Base-by-base conservation (phyloP, 2,329 filamentous ascomycete species). In the Coniochaeta pulveracea region DNA sequence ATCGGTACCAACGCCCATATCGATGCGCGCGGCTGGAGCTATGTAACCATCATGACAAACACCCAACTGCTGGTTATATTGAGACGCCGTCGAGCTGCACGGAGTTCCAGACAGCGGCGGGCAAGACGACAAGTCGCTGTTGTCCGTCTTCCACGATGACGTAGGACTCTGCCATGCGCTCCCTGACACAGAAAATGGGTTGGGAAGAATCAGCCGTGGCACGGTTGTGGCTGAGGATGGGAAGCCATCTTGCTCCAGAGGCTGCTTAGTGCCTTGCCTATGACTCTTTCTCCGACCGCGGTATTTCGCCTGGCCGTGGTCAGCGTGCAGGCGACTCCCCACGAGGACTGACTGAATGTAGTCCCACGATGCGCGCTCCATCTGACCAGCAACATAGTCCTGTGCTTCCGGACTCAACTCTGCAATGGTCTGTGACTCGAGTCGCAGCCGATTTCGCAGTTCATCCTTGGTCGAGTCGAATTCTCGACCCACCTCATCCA, bases 341-440 rank as follows among this genome's bases (percentile, higher is more conserved):
- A 15, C n/a, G 21, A 33, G 30, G 10, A 33, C 30, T 4, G 15
- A 25, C 10, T 9, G 10, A 22, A 33, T 25, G 12, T 33, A 25
- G 12, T 25, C 30, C 19, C 30, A 33, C 14, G 14, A 25, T 10
- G 30, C 19, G 6, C 18, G 14, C 6, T 25, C 19, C 30, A 33
- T 24, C 11, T 33, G 30, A 6, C 12, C 30, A 15, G 30, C 30
- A 15, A 25, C 22, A 16, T 33, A 25, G 3, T 10, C 12, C 22
- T 33, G 30, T 6, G 30, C 30, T 33, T 33, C 30, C 12, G 19
- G 21, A 10, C 30, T 24, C 19, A 33, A 12, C 11, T 33, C 30
- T n/a, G 18, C 18, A 16, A 33, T 33, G 8, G 30, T 25, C 15
- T 19, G 8, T 19, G 30, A 10, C 19, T 33, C 30, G 21, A 25